Percentiles rank a stretch among this genome's conserved stretches.
These are phyloP conservation scores for Aspergillus chevalieri DNA, from an alignment of 2,329 filamentous ascomycete genomes.

Conservation along the genomic window DNA sequence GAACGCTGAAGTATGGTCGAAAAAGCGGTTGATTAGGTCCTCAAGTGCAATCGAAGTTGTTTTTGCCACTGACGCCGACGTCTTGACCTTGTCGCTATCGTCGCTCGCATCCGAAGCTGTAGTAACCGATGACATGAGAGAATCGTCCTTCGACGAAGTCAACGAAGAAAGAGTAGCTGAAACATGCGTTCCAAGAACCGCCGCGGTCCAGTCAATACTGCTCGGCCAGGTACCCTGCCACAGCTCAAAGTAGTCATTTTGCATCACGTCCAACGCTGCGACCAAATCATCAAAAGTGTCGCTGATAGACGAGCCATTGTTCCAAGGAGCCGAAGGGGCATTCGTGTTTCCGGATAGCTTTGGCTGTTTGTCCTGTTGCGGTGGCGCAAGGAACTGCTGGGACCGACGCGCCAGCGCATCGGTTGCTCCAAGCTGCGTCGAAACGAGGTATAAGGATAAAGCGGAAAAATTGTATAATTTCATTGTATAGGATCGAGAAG, in stretches of 20 bases:
- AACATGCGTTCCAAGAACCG: slow-evolving; percentile 74
- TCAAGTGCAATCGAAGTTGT: slow-evolving; percentile 52
- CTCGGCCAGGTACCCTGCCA: slow-evolving; percentile 77
- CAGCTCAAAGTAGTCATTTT: slow-evolving; percentile 68
- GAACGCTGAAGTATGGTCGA: slow-evolving; percentile 67
- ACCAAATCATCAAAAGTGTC: slow-evolving; percentile 42
- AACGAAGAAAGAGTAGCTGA: slow-evolving; percentile 68
- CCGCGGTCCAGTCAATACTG: slow-evolving; percentile 89
- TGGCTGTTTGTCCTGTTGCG: not conserved
- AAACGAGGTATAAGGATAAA: slow-evolving; percentile 19
- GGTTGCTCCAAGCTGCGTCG: slow-evolving; percentile 10
- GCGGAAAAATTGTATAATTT: slow-evolving; percentile 12
- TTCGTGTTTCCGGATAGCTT: not conserved
- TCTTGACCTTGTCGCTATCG: not conserved
- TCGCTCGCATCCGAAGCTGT: not conserved
- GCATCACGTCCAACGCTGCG: slow-evolving; percentile 66
- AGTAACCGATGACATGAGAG: slow-evolving; percentile 23
- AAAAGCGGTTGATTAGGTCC: slow-evolving; percentile 78
- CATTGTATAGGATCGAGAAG: not conserved
- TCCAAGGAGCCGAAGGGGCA: not conserved
- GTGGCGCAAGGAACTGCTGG: slow-evolving; percentile 17
- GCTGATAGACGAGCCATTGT: not conserved
- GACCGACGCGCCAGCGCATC: slow-evolving; percentile 27
- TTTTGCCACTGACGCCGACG: not conserved
- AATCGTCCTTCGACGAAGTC: slow-evolving; percentile 49